Percentiles rank a stretch among this genome's conserved stretches.
These are phyloP conservation scores for Niveomyces coronatus DNA, from an alignment of 2,329 filamentous ascomycete genomes.

Conservation along the genomic window DNA sequence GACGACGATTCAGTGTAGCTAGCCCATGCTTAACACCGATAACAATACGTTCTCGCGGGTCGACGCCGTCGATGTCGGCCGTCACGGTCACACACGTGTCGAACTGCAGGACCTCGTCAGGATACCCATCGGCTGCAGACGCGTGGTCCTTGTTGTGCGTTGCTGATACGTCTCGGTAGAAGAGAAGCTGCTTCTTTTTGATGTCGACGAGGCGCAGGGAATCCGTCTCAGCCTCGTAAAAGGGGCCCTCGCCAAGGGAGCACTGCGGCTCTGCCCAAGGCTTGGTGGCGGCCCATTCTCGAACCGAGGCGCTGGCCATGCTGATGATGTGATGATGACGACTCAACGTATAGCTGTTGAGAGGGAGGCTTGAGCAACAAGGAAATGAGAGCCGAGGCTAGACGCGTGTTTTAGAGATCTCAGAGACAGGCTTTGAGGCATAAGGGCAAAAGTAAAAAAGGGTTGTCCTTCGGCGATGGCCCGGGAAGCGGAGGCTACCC, in stretches of 20 bases:
- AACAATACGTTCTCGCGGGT: conserved; percentile 54
- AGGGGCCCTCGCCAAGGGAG: conserved; percentile 63
- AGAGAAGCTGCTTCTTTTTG: conserved; percentile 54
- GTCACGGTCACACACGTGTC: conserved; percentile 55
- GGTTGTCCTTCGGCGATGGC: too few species aligned
- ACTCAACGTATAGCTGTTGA: too few species aligned
- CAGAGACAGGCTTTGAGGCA: too few species aligned
- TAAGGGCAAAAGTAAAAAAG: too few species aligned
- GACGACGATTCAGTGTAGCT: conserved; percentile 68
- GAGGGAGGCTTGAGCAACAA: neutral
- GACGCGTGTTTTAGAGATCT: too few species aligned
- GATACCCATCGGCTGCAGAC: neutral
- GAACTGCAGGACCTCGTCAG: conserved; percentile 32
- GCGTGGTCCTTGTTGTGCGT: neutral
- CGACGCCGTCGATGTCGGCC: conserved; percentile 62
- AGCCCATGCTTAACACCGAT: conserved; percentile 74
- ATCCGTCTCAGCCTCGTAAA: conserved; percentile 56
- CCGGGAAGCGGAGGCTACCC: too few species aligned
- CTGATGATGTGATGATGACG: too few species aligned
- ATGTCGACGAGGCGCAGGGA: conserved; percentile 75
- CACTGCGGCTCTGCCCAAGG: conserved; percentile 53
- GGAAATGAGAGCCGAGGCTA: neutral
- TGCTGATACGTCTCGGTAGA: neutral
- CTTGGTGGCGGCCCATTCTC: conserved; percentile 40
- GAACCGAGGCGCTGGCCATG: conserved; percentile 30